Conservation (phyloP, 2,329 filamentous ascomycete species). For the Botrytis sinoallii region DNA sequence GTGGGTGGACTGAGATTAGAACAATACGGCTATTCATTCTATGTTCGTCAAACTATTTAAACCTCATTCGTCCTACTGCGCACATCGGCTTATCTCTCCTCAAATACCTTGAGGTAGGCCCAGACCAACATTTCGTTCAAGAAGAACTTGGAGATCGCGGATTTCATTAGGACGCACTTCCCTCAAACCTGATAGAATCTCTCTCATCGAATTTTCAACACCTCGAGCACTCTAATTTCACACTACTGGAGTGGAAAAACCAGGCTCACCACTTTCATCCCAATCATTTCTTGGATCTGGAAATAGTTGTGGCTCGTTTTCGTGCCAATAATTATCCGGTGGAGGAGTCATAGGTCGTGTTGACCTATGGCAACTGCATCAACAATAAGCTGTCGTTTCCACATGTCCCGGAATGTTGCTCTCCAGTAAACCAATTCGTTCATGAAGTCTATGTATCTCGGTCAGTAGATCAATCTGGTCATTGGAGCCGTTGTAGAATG, state of each 20-base stretch:
- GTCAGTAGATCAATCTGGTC: neutral
- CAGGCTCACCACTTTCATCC: neutral
- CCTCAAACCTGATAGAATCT: neutral
- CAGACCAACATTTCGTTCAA: neutral
- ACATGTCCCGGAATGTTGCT: neutral
- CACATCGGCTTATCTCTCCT: neutral
- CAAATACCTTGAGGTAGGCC: accelerated
- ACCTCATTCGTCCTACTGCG: neutral
- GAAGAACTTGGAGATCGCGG: neutral
- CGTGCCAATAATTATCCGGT: neutral
- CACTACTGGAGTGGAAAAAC: neutral
- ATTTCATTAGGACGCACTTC: neutral
- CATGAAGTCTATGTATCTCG: neutral
- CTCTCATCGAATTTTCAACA: neutral
- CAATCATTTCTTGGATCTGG: neutral
- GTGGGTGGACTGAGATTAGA: neutral
- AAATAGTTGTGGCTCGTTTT: neutral
- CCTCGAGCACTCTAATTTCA: neutral
- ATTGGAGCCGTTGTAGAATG: neutral
- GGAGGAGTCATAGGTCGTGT: neutral
- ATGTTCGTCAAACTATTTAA: neutral
- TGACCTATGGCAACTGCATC: neutral
- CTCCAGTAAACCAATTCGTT: neutral
- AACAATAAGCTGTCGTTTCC: neutral
- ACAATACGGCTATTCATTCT: neutral